Evolutionary conservation across 305 asterid species (phyloP).

Genomic region (Fraxinus nigra): DNA sequence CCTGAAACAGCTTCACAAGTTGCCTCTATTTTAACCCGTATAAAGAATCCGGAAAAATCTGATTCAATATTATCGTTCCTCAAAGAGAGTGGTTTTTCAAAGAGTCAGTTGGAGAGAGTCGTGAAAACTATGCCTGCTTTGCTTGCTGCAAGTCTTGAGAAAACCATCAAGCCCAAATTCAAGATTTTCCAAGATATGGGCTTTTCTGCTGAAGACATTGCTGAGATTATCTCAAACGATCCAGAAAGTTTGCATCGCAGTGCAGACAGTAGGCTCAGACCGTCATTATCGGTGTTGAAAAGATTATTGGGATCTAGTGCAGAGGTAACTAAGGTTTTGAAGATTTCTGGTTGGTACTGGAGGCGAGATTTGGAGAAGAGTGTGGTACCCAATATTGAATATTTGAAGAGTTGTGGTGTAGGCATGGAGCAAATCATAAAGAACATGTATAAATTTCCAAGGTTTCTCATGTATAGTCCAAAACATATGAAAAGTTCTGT

Average conservation of each 20-base stretch:
- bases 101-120: conserved; percentile 31
- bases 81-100: conserved; percentile 33
- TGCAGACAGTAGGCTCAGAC: conserved; percentile 1
- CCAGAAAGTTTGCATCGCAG: conserved; percentile 24
- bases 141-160: conserved; percentile 21
- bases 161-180: conserved; percentile 35
- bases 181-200: conserved; percentile 33
- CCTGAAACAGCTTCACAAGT: conserved; percentile 22
- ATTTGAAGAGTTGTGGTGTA: conserved; percentile 29
- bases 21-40: conserved; percentile 14
- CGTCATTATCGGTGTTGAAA: conserved; percentile 28
- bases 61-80: conserved; percentile 30
- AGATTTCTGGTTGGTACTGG: conserved; percentile 23
- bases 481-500: conserved; percentile 21
- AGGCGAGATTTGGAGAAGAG: conserved; percentile 24
- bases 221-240: conserved; percentile 23
- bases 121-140: conserved; percentile 17
- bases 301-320: conserved; percentile 30
- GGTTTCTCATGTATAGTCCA: conserved; percentile 22
- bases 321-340: conserved; percentile 30
- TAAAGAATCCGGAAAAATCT: conserved; percentile 19
- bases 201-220: conserved; percentile 27
- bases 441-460: conserved; percentile 16
- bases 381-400: conserved; percentile 39
- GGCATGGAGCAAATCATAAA: not conserved